These are phyloP conservation scores for Sideroxylon spinosum DNA, from an alignment of 179 eudicot genomes.

Conservation along the genomic window DNA sequence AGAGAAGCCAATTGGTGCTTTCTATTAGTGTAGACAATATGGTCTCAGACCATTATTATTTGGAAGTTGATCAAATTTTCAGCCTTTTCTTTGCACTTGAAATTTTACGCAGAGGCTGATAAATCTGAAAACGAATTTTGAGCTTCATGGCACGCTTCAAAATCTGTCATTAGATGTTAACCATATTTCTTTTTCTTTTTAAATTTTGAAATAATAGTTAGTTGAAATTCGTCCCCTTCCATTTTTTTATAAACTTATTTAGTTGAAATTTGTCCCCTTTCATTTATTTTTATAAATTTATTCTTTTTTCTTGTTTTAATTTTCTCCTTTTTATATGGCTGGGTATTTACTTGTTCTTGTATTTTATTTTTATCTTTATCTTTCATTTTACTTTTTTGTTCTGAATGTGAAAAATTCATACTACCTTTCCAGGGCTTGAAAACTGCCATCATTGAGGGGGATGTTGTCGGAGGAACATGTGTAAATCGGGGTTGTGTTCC, in stretches of 20 bases:
- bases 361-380: too few species aligned
- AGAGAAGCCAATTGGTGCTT: background rate
- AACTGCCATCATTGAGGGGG: slow-evolving; percentile 99
- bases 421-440: slow-evolving; percentile 76
- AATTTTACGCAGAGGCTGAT: background rate
- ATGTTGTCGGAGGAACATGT: slow-evolving; percentile 98
- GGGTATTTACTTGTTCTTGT: background rate
- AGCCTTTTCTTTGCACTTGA: background rate
- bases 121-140: background rate
- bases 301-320: too few species aligned
- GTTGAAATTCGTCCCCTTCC: background rate
- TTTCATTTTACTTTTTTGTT: too few species aligned
- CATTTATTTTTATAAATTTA: background rate
- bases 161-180: background rate
- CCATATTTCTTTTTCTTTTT: background rate
- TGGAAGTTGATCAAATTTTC: background rate
- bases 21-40: background rate
- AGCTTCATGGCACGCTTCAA: background rate
- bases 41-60: background rate
- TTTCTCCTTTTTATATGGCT: background rate
- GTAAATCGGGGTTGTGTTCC: slow-evolving; percentile 99
- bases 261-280: background rate
- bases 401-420: too few species aligned
- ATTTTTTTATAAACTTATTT: background rate
- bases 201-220: background rate